A percentile compares a stretch with the other conserved stretches of the same genome.
phyloP scores from a whole-genome alignment of 768 basidiomycete species.

The Fibroporia radiculosa region DNA sequence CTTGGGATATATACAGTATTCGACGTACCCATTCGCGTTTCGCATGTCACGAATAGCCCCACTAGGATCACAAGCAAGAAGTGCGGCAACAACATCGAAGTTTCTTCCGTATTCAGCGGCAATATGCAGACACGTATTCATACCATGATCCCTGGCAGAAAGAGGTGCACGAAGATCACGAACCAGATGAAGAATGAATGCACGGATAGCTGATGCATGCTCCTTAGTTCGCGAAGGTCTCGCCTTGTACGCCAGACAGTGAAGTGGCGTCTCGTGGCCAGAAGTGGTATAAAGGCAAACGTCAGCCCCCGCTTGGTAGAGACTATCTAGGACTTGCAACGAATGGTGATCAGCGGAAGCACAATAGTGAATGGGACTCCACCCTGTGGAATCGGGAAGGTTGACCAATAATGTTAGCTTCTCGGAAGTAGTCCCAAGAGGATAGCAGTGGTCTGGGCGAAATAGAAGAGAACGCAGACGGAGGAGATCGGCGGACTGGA shows the following conservation, averaged over 20 bases:
- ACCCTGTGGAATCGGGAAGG: constrained; percentile 55
- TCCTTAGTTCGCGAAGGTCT: constrained; percentile 13
- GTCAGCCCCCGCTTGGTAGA: constrained; percentile 74
- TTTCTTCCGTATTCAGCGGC: constrained; percentile 70
- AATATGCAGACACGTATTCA: constrained; percentile 75
- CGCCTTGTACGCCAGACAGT: constrained; percentile 46
- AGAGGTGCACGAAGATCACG: constrained; percentile 63
- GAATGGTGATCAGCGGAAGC: constrained; percentile 48
- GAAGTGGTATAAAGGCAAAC: constrained; percentile 55
- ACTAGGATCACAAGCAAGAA: constrained; percentile 58
- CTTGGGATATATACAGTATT: neutral
- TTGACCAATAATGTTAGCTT: constrained; percentile 43
- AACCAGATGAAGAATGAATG: constrained; percentile 61
- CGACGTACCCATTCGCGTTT: constrained; percentile 65
- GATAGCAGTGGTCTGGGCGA: constrained; percentile 32
- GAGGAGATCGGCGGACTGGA: constrained; percentile 7
- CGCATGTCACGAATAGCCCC: constrained; percentile 50
- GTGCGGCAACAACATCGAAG: constrained; percentile 50
- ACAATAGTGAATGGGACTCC: constrained; percentile 70
- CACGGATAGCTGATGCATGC: constrained; percentile 33
- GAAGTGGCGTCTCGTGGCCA: constrained; percentile 61
- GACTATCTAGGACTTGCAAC: constrained; percentile 53
- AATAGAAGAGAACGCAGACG: constrained; percentile 16
- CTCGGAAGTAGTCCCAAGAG: constrained; percentile 24
- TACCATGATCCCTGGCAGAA: constrained; percentile 53